A percentile compares a stretch with the other conserved stretches of the same genome.
These are phyloP conservation scores for Sporothrix euskadiensis DNA, from an alignment of 2,329 filamentous ascomycete genomes.

Conservation along the genomic window DNA sequence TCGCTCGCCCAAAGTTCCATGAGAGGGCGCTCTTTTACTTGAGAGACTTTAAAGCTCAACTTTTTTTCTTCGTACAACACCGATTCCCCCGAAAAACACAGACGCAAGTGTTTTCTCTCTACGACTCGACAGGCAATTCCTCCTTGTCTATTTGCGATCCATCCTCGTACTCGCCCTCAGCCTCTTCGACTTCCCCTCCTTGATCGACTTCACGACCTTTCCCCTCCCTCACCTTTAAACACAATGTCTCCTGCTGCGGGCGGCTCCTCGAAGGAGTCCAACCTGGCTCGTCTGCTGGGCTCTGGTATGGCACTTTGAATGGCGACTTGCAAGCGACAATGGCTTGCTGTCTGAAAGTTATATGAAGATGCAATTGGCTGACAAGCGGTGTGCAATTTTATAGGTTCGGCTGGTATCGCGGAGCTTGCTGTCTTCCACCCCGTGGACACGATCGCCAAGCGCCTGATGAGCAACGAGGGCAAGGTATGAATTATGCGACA, in stretches of 20 bases:
- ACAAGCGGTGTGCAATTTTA: slow-evolving; percentile 29
- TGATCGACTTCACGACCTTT: not conserved
- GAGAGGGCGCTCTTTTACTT: slow-evolving; percentile 15
- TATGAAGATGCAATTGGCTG: slow-evolving; percentile 29
- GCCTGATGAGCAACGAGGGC: slow-evolving; percentile 96
- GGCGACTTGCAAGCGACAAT: not conserved
- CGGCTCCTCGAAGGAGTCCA: slow-evolving; percentile 75
- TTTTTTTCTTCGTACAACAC: not conserved
- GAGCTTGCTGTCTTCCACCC: slow-evolving; percentile 93
- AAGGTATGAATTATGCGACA: slow-evolving; percentile 51
- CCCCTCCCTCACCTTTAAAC: slow-evolving; percentile 14
- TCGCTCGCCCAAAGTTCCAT: not conserved
- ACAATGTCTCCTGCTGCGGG: slow-evolving; percentile 62
- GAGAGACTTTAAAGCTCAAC: not conserved
- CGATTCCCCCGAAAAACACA: not conserved
- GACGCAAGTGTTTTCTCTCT: not conserved
- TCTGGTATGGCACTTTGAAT: slow-evolving; percentile 63
- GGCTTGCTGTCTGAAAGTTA: not conserved
- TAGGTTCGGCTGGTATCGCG: slow-evolving; percentile 88
- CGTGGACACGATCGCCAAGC: slow-evolving; percentile 97
- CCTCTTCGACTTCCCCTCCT: not conserved
- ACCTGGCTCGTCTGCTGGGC: slow-evolving; percentile 80
- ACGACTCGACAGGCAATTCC: not conserved
- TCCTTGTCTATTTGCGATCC: not conserved
- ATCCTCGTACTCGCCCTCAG: not conserved